These are phyloP conservation scores for Salix viminalis DNA, from an alignment of 345 rosid genomes.

Conservation along the genomic window DNA sequence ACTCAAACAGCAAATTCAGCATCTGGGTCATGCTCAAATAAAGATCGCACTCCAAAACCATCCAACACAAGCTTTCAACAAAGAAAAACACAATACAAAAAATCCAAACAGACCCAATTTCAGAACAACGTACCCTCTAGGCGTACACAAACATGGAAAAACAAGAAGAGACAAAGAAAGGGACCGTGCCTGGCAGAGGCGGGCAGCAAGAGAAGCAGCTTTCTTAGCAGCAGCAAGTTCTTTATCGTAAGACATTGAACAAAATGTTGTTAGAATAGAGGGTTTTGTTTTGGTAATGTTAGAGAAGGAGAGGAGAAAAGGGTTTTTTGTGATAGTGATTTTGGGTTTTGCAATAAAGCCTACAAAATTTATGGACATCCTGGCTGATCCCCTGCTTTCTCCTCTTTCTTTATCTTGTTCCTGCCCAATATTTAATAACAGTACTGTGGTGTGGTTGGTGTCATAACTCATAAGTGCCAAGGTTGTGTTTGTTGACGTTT, in stretches of 20 bases:
- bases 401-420: background rate
- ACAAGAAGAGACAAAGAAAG: background rate
- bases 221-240: slow-evolving; percentile 89
- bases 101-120: background rate
- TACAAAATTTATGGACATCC: background rate
- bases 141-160: background rate
- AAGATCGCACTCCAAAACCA: background rate
- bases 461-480: too few relatives aligned
- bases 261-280: background rate
- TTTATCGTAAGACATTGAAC: slow-evolving; percentile 67
- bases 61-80: background rate
- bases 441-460: too few relatives aligned
- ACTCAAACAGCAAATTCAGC: background rate
- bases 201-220: slow-evolving; percentile 84
- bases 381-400: background rate
- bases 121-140: too few relatives aligned
- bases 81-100: too few relatives aligned
- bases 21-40: background rate
- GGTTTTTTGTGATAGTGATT: background rate
- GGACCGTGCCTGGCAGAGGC: slow-evolving; percentile 68
- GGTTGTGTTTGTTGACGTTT: too few relatives aligned
- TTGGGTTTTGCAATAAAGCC: slow-evolving; percentile 3
- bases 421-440: too few relatives aligned
- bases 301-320: background rate
- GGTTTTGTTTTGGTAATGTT: background rate